Conservation (phyloP, 208 protist genomes). For the Crithidia brevicula region DNA sequence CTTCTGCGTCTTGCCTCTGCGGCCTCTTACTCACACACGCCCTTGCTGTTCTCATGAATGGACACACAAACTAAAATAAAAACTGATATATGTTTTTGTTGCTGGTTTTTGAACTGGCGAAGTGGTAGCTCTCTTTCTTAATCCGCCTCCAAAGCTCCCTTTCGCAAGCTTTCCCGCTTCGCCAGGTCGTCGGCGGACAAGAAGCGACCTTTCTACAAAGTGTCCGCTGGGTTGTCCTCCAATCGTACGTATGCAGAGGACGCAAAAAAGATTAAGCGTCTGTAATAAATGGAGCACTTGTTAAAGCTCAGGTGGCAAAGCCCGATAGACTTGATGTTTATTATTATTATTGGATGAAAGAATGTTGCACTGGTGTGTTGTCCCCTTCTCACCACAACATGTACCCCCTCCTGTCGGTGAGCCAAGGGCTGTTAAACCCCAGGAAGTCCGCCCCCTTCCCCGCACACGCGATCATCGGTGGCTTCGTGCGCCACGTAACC, state of each 20-base stretch:
- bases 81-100: no score
- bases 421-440: background rate
- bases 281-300: background rate
- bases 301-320: background rate
- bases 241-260: background rate
- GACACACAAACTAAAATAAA: no score
- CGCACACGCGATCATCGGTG: background rate
- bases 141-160: constrained; percentile 8
- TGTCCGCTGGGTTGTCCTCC: constrained; percentile 6
- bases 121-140: background rate
- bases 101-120: no score
- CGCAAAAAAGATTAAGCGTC: background rate
- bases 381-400: background rate
- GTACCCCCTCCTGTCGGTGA: background rate
- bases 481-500: background rate
- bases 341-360: background rate
- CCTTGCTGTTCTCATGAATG: no score
- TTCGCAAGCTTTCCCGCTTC: constrained; percentile 12
- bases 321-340: background rate
- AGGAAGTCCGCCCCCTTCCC: background rate
- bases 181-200: background rate
- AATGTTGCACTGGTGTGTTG: constrained; percentile 6
- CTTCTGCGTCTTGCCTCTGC: no score
- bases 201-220: background rate
- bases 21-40: no score